Evolutionary conservation across 169 alveolate species (phyloP), one percentile per base, ranked within the genome.

Genomic region (Plasmodium inui): DNA sequence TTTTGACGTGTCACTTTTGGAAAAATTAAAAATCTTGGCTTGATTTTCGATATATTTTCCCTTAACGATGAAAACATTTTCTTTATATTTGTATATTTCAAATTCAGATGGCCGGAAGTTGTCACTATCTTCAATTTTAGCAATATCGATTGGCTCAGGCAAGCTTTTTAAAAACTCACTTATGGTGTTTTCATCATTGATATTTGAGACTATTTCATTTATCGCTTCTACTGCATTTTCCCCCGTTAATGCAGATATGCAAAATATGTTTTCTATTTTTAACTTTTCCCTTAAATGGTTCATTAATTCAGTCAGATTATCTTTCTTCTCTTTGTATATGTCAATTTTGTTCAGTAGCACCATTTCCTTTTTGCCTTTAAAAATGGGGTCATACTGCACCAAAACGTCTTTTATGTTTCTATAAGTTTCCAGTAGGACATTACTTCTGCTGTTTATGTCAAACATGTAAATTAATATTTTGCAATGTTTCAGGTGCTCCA

Each of bases 21-120:
- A 79, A 78, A 96, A 96, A 55, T 96, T 72, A 94, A 96, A 95
- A 96, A 96, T 96, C 28, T 94, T 89, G 26, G 96, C 95, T 81
- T 96, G 96, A 26, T 96, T 88, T 92, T 96, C 97, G 46, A 96
- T 84, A 78, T 95, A 96, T 53, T 74, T 71, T 6, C 97, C 95
- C 50, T 44, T 61, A 3, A 96, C 82, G 41, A 95, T 95, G 57
- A 83, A 96, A 53, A 84, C 81, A 10, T 96, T 88, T 50, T 96
- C 97, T 70, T 81, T 84, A 19, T 92, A 92, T 37, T 92, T 41
- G 57, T 92, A 90, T 53, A 96, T 89, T 92, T 86, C 82, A 89
- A 92, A 96, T 44, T 85, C 86, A 46, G 90, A 80, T 57, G 97
- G 97, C 53, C 83, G 82, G 22, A 83, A 82, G 26, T 94, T 92